A percentile compares a stretch with the other conserved stretches of the same genome.
These are phyloP conservation scores for Cenchrus purpureus DNA, from an alignment of 176 grass and related monocot species.

Conservation along the genomic window DNA sequence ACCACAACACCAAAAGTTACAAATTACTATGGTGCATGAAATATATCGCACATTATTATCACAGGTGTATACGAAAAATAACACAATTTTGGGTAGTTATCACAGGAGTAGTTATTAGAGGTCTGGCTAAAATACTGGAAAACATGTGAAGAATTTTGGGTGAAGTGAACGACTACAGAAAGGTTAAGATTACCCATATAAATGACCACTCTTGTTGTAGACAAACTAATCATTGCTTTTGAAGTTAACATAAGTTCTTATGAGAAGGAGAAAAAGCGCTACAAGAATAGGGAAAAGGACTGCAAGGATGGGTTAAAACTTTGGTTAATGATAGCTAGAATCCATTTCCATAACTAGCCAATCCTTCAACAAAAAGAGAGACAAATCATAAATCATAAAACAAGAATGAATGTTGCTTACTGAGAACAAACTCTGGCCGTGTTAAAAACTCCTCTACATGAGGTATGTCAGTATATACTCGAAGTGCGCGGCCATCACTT, in stretches of 20 bases:
- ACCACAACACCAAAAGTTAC: background rate
- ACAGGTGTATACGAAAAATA: conserved; percentile 7
- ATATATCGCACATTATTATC: background rate
- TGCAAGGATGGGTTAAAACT: background rate
- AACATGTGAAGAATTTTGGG: background rate
- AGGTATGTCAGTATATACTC: conserved; percentile 87
- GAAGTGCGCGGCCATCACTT: conserved; percentile 60
- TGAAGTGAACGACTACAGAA: background rate
- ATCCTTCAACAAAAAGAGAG: background rate
- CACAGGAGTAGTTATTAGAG: conserved; percentile 1
- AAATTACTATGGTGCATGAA: conserved; percentile 6
- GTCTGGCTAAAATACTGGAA: conserved; percentile 12
- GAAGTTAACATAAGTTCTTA: conserved; percentile 1
- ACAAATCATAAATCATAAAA: conserved; percentile 8
- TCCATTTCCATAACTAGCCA: background rate
- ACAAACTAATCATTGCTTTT: conserved; percentile 13
- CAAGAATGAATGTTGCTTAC: conserved; percentile 53
- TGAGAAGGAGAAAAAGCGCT: background rate
- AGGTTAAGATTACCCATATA: conserved; percentile 12
- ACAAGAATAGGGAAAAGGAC: conserved; percentile 4
- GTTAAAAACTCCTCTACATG: conserved; percentile 92
- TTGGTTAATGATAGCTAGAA: background rate
- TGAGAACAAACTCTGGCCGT: conserved; percentile 87
- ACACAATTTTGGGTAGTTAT: no score
- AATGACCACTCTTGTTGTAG: background rate